Percentiles rank a stretch among this genome's conserved stretches.
These are phyloP conservation scores for Ogataea degrootiae DNA, from an alignment of 805 yeast species.

Conservation along the genomic window DNA sequence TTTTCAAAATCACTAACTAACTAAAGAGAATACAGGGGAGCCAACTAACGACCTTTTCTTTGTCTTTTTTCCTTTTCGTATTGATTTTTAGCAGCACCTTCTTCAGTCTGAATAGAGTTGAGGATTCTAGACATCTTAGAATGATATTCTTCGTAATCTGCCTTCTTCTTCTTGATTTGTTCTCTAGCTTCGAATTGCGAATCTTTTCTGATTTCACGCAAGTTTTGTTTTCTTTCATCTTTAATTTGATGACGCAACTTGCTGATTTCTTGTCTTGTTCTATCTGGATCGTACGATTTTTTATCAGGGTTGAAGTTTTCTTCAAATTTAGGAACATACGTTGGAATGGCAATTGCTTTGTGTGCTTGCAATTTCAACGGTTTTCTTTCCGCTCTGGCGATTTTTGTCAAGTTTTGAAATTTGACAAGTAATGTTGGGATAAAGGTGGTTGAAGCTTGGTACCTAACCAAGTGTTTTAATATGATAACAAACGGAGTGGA, in stretches of 20 bases:
- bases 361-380: slow-evolving; percentile 84
- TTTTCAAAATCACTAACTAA: too few species aligned
- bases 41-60: slow-evolving; percentile 42
- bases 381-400: slow-evolving; percentile 45
- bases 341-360: slow-evolving; percentile 76
- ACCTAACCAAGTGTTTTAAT: slow-evolving; percentile 35
- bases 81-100: slow-evolving; percentile 91
- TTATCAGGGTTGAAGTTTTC: slow-evolving; percentile 94
- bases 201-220: slow-evolving; percentile 89
- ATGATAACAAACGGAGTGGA: slow-evolving; percentile 41
- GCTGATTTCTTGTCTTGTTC: slow-evolving; percentile 72
- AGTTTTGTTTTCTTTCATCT: slow-evolving; percentile 82
- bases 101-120: slow-evolving; percentile 84
- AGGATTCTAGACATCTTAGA: slow-evolving; percentile 82
- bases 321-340: slow-evolving; percentile 87
- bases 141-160: slow-evolving; percentile 74
- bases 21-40: not conserved
- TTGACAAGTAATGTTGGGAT: slow-evolving; percentile 37
- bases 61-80: slow-evolving; percentile 81
- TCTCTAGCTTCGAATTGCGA: slow-evolving; percentile 83
- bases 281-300: slow-evolving; percentile 83
- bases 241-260: slow-evolving; percentile 83
- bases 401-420: slow-evolving; percentile 43
- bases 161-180: slow-evolving; percentile 72
- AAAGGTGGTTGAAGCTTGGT: slow-evolving; percentile 31